A percentile compares a stretch with the other conserved stretches of the same genome.
These are phyloP conservation scores for Phytophthora meadii DNA, from an alignment of 352 stramenopile species.

Conservation along the genomic window DNA sequence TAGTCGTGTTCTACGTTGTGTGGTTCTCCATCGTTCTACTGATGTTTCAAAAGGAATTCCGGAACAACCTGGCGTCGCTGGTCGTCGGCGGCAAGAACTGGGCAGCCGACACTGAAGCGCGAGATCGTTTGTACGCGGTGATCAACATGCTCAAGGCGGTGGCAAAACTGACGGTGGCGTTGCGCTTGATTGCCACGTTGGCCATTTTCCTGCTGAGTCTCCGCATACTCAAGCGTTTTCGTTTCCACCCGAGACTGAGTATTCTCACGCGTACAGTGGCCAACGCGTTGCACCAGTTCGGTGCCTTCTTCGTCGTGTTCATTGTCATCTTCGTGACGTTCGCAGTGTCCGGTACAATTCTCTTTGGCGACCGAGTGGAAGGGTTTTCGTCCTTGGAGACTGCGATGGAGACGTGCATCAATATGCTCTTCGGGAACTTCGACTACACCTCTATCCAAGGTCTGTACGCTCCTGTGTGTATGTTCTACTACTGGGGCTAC, in stretches of 20 bases:
- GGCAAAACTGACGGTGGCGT: constrained; percentile 20
- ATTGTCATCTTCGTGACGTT: constrained; percentile 67
- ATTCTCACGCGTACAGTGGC: constrained; percentile 32
- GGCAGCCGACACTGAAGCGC: constrained; percentile 21
- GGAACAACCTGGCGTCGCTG: constrained; percentile 27
- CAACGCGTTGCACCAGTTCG: constrained; percentile 56
- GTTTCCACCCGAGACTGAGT: constrained; percentile 31
- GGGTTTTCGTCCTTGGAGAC: constrained; percentile 51
- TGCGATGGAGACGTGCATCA: constrained; percentile 63
- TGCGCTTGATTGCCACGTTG: constrained; percentile 27
- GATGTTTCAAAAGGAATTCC: constrained; percentile 43
- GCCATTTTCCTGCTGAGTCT: constrained; percentile 28
- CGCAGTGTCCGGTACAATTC: constrained; percentile 47
- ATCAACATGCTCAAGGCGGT: constrained; percentile 24
- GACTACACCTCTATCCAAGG: constrained; percentile 58
- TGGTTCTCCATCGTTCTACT: constrained; percentile 50
- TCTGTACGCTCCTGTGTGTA: constrained; percentile 46
- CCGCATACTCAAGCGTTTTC: constrained; percentile 34
- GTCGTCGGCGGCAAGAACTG: constrained; percentile 26
- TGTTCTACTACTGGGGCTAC: constrained; percentile 75
- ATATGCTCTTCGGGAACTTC: constrained; percentile 76
- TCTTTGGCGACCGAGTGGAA: constrained; percentile 66
- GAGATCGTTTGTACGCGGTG: constrained; percentile 25
- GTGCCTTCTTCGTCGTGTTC: constrained; percentile 65
- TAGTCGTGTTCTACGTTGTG: constrained; percentile 48